Conservation (phyloP, 2,329 filamentous ascomycete genomes). For the Apiospora hydei region DNA sequence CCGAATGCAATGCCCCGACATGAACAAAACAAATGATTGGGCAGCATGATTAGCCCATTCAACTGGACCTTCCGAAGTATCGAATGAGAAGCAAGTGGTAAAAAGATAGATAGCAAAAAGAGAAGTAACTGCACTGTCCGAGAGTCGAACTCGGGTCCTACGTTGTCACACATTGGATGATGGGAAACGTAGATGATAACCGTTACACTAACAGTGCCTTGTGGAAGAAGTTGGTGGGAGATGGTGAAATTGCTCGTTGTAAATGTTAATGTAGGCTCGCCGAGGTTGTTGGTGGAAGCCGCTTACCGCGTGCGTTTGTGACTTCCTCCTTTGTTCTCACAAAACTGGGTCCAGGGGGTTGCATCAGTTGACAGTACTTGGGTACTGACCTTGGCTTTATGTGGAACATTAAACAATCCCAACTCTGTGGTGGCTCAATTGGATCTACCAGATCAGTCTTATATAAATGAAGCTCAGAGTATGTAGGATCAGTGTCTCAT, state of each 20-base stretch:
- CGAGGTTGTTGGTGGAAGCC: background rate
- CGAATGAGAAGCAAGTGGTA: no score
- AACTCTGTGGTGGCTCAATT: no score
- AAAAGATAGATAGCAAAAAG: background rate
- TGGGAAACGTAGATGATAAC: slow-evolving; percentile 23
- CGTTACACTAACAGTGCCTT: slow-evolving; percentile 20
- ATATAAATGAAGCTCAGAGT: no score
- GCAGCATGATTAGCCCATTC: no score
- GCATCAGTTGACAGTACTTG: background rate
- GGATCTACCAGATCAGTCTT: no score
- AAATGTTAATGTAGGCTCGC: background rate
- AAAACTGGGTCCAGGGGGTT: background rate
- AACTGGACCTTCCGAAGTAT: no score
- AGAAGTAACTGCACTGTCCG: background rate
- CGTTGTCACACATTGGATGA: background rate
- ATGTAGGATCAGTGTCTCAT: no score
- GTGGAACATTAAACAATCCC: no score
- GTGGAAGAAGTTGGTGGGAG: background rate
- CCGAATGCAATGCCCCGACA: background rate
- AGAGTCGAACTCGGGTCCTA: slow-evolving; percentile 22
- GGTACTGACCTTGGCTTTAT: no score
- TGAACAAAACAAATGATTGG: background rate
- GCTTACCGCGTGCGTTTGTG: background rate
- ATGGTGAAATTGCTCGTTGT: background rate
- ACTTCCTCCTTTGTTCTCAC: background rate